phyloP scores from a whole-genome alignment of 345 rosid species.

The Lumnitzera littorea region DNA sequence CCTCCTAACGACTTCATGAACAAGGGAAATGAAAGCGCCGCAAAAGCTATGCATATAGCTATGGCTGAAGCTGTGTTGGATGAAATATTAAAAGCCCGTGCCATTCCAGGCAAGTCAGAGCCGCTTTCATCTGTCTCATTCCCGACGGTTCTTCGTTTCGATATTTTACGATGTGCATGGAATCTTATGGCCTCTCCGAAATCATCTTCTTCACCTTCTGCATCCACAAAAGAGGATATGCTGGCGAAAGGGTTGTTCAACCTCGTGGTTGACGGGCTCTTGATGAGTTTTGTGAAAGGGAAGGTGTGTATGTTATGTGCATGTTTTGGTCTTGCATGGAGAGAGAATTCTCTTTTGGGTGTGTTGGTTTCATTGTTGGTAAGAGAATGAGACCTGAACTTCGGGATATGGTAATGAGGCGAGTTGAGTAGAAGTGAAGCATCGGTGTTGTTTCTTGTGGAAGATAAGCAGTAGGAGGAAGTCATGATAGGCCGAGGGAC shows the following conservation, averaged over 20 bases:
- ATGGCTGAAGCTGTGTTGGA: conserved; percentile 63
- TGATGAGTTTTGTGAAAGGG: conserved; percentile 18
- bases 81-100: conserved; percentile 67
- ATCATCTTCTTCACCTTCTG: conserved; percentile 37
- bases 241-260: conserved; percentile 46
- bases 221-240: conserved; percentile 58
- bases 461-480: conserved; percentile 50
- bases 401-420: conserved; percentile 13
- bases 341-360: conserved; percentile 24
- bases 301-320: conserved; percentile 7
- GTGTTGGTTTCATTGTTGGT: conserved; percentile 7
- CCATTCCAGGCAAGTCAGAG: conserved; percentile 53
- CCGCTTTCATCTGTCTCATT: background rate
- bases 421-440: conserved; percentile 1
- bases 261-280: conserved; percentile 14
- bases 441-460: conserved; percentile 33
- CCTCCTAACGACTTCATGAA: conserved; percentile 58
- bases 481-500: conserved; percentile 31
- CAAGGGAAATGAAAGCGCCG: conserved; percentile 61
- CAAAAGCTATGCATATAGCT: conserved; percentile 55
- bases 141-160: background rate
- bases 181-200: conserved; percentile 1
- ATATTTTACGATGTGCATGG: background rate
- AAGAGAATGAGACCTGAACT: conserved; percentile 13
- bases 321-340: conserved; percentile 22